Conservation (phyloP, 148 eudicot species). For the Gaultheria prostrata region DNA sequence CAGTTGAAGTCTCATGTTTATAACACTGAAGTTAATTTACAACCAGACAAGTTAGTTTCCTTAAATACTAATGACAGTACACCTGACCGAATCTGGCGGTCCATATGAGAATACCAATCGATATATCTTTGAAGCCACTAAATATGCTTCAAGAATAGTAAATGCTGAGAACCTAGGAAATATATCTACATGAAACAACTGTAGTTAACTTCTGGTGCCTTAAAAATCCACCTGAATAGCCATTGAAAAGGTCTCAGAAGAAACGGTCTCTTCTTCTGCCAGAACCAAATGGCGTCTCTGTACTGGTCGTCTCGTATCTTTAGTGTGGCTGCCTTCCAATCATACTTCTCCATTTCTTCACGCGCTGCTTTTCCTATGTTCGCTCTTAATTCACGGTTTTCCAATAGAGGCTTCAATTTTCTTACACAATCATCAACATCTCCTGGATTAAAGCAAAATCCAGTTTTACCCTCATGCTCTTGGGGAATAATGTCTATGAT, state of each 20-base stretch:
- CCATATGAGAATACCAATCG: constrained; percentile 1
- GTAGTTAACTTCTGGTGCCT: constrained; percentile 48
- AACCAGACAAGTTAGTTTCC: constrained; percentile 1
- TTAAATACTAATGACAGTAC: background rate
- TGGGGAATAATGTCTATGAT: constrained; percentile 81
- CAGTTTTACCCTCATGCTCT: constrained; percentile 70
- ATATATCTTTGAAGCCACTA: background rate
- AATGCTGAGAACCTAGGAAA: background rate
- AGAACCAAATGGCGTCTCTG: constrained; percentile 88
- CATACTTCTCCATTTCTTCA: constrained; percentile 81
- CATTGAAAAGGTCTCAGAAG: constrained; percentile 66
- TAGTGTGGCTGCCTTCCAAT: constrained; percentile 84
- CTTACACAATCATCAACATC: constrained; percentile 69
- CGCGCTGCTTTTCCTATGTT: constrained; percentile 77
- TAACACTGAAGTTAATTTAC: background rate
- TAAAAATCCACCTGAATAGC: constrained; percentile 42
- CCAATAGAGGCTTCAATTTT: constrained; percentile 64
- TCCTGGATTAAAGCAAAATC: constrained; percentile 68
- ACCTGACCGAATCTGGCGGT: background rate
- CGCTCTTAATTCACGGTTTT: constrained; percentile 49
- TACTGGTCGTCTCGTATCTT: constrained; percentile 72
- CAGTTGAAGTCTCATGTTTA: background rate
- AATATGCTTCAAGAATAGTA: constrained; percentile 6
- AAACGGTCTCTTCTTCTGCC: constrained; percentile 68
- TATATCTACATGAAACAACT: constrained; percentile 27